phyloP scores from a whole-genome alignment of 2,329 filamentous ascomycete species.

The Penicillium italicum region DNA sequence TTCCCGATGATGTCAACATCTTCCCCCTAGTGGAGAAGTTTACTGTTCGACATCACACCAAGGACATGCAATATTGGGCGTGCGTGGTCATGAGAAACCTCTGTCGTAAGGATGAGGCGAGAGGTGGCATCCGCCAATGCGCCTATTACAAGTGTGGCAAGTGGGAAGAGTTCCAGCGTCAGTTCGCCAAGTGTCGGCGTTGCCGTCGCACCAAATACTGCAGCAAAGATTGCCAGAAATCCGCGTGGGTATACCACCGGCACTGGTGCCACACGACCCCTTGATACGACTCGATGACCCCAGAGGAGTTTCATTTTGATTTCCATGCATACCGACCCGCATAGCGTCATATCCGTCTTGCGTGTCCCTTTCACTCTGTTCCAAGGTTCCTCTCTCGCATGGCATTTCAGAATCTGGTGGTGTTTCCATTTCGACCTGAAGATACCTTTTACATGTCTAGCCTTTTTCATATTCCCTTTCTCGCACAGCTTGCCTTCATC shows the following conservation, averaged over 20 bases:
- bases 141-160: constrained; percentile 98
- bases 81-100: constrained; percentile 98
- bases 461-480: constrained; percentile 10
- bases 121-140: constrained; percentile 92
- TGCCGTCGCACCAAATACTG: constrained; percentile 98
- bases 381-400: constrained; percentile 31
- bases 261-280: constrained; percentile 74
- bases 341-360: constrained; percentile 37
- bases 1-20: constrained; percentile 95
- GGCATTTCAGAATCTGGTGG: constrained; percentile 38
- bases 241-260: constrained; percentile 94
- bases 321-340: constrained; percentile 36
- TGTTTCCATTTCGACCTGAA: constrained; percentile 36
- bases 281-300: constrained; percentile 30
- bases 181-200: constrained; percentile 96
- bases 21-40: constrained; percentile 98
- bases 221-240: constrained; percentile 99
- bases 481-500: constrained; percentile 11
- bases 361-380: constrained; percentile 24
- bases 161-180: constrained; percentile 94
- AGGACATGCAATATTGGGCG: constrained; percentile 99
- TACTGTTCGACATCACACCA: constrained; percentile 88
- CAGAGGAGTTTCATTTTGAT: constrained; percentile 29
- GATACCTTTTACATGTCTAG: constrained; percentile 38
- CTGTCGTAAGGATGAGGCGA: constrained; percentile 93